phyloP scores from a whole-genome alignment of 2,329 filamentous ascomycete genomes.

The Diaporthe ilicicola region DNA sequence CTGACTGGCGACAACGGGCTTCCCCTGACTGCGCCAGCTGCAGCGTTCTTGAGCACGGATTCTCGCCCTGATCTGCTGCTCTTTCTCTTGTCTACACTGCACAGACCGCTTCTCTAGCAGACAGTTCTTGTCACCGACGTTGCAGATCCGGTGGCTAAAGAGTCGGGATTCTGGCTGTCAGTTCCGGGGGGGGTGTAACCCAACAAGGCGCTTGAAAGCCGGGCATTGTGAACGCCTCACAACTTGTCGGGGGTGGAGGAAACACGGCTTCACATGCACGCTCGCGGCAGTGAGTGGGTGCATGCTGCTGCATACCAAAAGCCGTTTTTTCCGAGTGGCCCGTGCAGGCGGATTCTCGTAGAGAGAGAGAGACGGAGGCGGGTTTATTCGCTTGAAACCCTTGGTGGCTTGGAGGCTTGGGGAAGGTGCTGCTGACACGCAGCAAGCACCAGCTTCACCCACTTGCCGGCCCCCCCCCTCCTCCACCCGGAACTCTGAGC shows the following conservation, averaged over 20 bases:
- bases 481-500: slow-evolving; percentile 26
- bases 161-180: neutral
- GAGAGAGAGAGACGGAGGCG: neutral
- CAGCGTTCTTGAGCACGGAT: no score
- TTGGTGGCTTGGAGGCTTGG: neutral
- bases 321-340: neutral
- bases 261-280: no score
- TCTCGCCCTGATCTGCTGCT: neutral
- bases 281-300: neutral
- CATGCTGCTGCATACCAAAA: no score
- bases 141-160: neutral
- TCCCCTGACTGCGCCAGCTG: neutral
- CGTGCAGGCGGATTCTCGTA: neutral
- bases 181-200: neutral
- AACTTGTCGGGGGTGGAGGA: neutral
- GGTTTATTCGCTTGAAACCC: neutral
- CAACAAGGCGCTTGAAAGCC: neutral
- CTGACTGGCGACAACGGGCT: neutral
- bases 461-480: slow-evolving; percentile 21
- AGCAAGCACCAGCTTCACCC: neutral
- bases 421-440: neutral
- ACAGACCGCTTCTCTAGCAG: neutral
- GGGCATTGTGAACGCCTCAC: neutral
- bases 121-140: neutral
- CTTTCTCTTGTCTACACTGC: neutral